A percentile compares a stretch with the other conserved stretches of the same genome.
Evolutionary conservation across 192 early-diverging fungal species (phyloP).

Genomic region (Entomortierella lignicola): DNA sequence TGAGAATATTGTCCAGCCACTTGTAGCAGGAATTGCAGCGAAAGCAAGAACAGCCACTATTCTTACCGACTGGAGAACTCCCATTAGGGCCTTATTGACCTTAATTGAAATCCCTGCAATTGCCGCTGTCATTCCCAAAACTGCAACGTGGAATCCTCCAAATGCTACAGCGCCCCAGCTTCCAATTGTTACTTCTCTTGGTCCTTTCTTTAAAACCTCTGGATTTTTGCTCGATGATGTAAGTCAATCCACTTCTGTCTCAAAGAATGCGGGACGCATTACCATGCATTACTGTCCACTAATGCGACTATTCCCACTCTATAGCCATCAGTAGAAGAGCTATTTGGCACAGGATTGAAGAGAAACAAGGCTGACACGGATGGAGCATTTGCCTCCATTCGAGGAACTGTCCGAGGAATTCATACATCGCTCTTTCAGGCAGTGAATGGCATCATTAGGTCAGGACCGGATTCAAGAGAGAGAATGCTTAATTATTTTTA

Average conservation of each 20-base stretch:
- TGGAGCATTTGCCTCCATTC: constrained; percentile 65
- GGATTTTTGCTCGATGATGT: constrained; percentile 64
- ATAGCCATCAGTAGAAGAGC: constrained; percentile 61
- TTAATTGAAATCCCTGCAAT: constrained; percentile 63
- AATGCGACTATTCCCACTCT: too few relatives aligned
- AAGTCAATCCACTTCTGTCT: constrained; percentile 2
- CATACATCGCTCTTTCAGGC: constrained; percentile 64
- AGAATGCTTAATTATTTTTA: constrained; percentile 75
- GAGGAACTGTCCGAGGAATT: constrained; percentile 69
- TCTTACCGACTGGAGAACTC: constrained; percentile 46
- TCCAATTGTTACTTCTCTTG: constrained; percentile 76
- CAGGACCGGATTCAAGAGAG: constrained; percentile 67
- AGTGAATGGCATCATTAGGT: constrained; percentile 74
- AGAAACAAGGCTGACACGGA: constrained; percentile 64
- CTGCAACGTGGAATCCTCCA: constrained; percentile 68
- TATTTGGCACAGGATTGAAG: constrained; percentile 62
- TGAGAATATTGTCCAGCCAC: constrained; percentile 66
- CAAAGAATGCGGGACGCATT: too few relatives aligned
- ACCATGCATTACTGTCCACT: neutral
- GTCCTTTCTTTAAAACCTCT: constrained; percentile 74
- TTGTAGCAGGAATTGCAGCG: constrained; percentile 62
- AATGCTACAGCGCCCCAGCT: constrained; percentile 63
- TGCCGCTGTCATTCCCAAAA: constrained; percentile 63
- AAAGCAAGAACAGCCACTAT: constrained; percentile 38
- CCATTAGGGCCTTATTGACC: constrained; percentile 27